A percentile compares a stretch with the other conserved stretches of the same genome.
phyloP scores from a whole-genome alignment of 2,329 filamentous ascomycete genomes.

The Sarocladium strictum region DNA sequence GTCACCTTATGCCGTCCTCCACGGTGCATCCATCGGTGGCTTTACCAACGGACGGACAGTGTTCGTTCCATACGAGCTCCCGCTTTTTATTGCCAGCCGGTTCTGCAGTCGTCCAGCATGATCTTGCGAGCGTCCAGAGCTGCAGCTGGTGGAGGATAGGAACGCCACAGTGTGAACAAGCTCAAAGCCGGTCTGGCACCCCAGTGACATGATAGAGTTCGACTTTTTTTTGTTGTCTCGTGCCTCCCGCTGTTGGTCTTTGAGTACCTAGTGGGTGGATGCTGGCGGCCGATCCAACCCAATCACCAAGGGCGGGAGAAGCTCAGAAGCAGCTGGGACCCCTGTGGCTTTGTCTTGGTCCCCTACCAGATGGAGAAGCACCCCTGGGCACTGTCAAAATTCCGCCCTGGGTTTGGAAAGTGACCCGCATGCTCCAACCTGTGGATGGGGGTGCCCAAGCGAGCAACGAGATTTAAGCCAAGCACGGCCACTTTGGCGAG shows the following conservation, averaged over 20 bases:
- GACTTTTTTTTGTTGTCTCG: not conserved
- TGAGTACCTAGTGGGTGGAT: not conserved
- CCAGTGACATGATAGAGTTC: conserved; percentile 1
- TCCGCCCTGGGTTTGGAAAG: not conserved
- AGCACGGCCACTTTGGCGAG: conserved; percentile 3
- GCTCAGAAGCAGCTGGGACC: not conserved
- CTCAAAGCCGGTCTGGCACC: not conserved
- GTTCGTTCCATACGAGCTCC: not conserved
- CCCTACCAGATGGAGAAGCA: not conserved
- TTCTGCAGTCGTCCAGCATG: too few species aligned
- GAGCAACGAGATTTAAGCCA: conserved; percentile 6
- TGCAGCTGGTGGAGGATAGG: too few species aligned
- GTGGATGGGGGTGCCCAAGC: conserved; percentile 1
- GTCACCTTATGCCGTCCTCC: not conserved
- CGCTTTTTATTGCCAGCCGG: too few species aligned
- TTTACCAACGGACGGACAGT: not conserved
- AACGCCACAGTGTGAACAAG: not conserved
- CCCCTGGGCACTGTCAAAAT: conserved; percentile 9
- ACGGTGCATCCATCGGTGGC: not conserved
- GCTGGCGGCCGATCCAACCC: conserved; percentile 2
- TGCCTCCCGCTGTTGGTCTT: not conserved
- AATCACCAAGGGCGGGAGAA: conserved; percentile 2
- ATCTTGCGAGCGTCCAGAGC: too few species aligned
- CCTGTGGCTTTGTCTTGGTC: conserved; percentile 7
- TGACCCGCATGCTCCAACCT: not conserved